A percentile compares a stretch with the other conserved stretches of the same genome.
phyloP scores from a whole-genome alignment of 768 basidiomycete genomes.

The Pleurotus pulmonarius region DNA sequence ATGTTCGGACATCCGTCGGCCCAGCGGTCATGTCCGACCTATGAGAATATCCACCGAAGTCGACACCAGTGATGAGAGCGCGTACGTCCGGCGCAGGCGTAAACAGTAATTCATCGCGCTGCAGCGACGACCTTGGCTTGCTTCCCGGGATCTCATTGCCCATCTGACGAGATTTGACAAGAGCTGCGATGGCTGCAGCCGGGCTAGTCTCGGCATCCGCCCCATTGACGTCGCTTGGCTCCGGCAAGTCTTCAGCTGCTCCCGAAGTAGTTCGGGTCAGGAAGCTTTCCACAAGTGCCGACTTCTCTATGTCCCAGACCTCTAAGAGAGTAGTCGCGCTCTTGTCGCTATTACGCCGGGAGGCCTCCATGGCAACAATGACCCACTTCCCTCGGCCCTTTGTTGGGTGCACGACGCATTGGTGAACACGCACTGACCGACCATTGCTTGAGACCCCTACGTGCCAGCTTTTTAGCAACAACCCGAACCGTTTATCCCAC shows the following conservation, averaged over 20 bases:
- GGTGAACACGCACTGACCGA: conserved; percentile 57
- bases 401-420: conserved; percentile 79
- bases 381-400: conserved; percentile 90
- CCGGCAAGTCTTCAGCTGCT: conserved; percentile 44
- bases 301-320: conserved; percentile 91
- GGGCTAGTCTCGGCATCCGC: conserved; percentile 59
- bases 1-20: conserved; percentile 31
- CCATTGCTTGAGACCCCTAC: conserved; percentile 55
- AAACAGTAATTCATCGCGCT: conserved; percentile 32
- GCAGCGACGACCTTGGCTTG: conserved; percentile 25
- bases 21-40: conserved; percentile 47
- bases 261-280: conserved; percentile 46
- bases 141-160: background rate
- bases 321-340: conserved; percentile 57
- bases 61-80: conserved; percentile 64
- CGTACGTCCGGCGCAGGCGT: conserved; percentile 65
- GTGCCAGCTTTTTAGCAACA: conserved; percentile 86
- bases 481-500: conserved; percentile 95
- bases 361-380: conserved; percentile 72
- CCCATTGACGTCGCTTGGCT: conserved; percentile 48
- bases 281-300: conserved; percentile 76
- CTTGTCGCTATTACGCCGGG: conserved; percentile 36
- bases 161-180: conserved; percentile 68
- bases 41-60: conserved; percentile 72
- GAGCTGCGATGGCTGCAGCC: conserved; percentile 73